Evolutionary conservation across 352 stramenopile species (phyloP), one percentile per base, ranked within the genome.

Genomic region (Blastocystis sp.): DNA sequence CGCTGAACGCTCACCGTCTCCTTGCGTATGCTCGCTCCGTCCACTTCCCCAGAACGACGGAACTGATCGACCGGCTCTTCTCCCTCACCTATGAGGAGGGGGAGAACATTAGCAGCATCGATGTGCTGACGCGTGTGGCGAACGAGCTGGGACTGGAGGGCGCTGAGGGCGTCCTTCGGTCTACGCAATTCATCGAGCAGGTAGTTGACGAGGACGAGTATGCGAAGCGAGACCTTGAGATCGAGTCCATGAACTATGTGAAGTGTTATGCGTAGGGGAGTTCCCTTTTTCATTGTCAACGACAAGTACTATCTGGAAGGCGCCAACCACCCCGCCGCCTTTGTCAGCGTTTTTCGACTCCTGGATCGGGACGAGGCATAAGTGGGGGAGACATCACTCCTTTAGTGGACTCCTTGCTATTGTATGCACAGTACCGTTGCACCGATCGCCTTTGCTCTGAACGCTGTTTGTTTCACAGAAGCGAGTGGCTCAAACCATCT

Each of bases 201-300:
- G 69, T 79, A n/a, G n/a, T 79, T 19, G 69, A 79, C 21, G 28
- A 79, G 40, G 69, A 79, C 38, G 69, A 79, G 40, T 79, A 64
- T 41, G 69, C 69, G 17, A 79, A 79, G 38, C 17, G n/a, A 19
- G 69, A 79, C 38, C n/a, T 79, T 1, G 69, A 79, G 23, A 79
- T 79, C 45, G 17, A 79, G 69, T 79, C 21, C 17, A 11, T 41
- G 11, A 19, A 21, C 17, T 10, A 11, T 17, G n/a, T 41, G 43
- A 1, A 11, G 52, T 61, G 9, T 79, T 61, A 61, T 9, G 10
- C 19, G 23, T 41, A 79, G 69, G 38, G 69, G 69, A 48, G 69
- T 79, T 23, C 69, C 69, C 9, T 79, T 60, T 23, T 79, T 79
- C 38, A 61, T 79, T 23, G 53, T 79, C 9, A 62, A 62, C 10